Percentiles rank a stretch among this genome's conserved stretches.
Evolutionary conservation across 139 green algal genomes (phyloP).

Genomic region (Pseudopediastrum boryanum): DNA sequence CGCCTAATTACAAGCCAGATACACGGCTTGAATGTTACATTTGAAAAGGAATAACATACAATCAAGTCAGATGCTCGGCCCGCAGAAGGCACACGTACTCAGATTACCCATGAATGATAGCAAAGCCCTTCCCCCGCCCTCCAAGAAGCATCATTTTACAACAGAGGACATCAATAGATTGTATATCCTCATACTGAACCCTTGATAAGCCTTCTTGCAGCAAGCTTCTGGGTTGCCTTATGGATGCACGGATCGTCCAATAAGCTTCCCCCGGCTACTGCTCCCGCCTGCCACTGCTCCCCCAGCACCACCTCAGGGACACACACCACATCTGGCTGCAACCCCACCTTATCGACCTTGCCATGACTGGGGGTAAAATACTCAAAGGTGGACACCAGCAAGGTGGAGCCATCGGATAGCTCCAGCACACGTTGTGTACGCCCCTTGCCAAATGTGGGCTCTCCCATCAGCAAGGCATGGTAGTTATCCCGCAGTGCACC

Average conservation of each 20-base stretch:
- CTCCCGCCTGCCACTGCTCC: neutral
- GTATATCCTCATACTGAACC: too few species aligned
- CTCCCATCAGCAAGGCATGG: conserved; percentile 67
- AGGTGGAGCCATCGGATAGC: conserved; percentile 60
- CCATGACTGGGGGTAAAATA: conserved; percentile 41
- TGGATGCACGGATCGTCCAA: conserved; percentile 31
- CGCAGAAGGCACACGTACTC: too few species aligned
- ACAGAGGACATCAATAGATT: too few species aligned
- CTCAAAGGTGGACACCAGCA: conserved; percentile 75
- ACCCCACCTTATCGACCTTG: conserved; percentile 38
- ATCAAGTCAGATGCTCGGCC: too few species aligned
- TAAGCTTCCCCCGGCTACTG: neutral
- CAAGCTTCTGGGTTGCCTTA: conserved; percentile 27
- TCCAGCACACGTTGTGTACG: conserved; percentile 61
- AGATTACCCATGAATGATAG: too few species aligned
- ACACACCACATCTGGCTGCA: conserved; percentile 42
- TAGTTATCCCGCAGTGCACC: conserved; percentile 80
- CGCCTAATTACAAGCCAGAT: too few species aligned
- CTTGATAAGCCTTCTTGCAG: neutral
- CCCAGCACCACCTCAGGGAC: conserved; percentile 12
- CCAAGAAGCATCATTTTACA: too few species aligned
- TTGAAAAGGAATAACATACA: too few species aligned
- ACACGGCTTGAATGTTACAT: too few species aligned
- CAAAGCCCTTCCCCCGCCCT: too few species aligned
- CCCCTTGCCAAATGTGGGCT: conserved; percentile 89